These are phyloP conservation scores for Thraustochytrium sp. DNA, from an alignment of 352 stramenopile species.

Conservation along the genomic window DNA sequence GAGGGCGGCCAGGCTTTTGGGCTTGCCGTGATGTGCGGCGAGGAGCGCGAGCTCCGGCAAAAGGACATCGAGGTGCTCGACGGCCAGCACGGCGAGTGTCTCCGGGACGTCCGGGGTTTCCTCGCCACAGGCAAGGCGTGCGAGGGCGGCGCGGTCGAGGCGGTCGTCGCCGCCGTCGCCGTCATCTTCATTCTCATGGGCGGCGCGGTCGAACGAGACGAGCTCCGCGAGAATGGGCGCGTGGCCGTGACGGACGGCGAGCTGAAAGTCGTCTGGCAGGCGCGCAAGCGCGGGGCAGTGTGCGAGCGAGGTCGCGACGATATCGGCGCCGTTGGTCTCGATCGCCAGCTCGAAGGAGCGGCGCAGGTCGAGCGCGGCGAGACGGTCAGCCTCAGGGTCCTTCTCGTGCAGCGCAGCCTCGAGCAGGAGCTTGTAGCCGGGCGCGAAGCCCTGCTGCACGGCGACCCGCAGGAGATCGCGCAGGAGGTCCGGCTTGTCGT, in stretches of 20 bases:
- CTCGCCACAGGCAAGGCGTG: neutral
- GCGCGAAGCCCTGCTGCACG: neutral
- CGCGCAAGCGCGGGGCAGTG: neutral
- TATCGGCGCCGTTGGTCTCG: neutral
- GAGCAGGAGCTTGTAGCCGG: neutral
- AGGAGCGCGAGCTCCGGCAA: neutral
- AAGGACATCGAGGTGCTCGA: neutral
- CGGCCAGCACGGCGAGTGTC: neutral
- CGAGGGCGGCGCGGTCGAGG: neutral
- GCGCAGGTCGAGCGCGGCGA: neutral
- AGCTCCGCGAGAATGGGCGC: neutral
- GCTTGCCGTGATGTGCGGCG: neutral
- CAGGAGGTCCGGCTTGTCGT: neutral
- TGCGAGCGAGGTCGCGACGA: neutral
- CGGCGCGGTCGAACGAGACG: neutral
- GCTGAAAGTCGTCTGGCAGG: neutral
- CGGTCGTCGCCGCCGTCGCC: neutral
- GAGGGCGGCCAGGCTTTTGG: neutral
- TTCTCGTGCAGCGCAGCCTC: neutral
- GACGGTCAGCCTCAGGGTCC: too few species aligned
- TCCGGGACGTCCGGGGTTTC: neutral
- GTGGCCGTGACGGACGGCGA: neutral
- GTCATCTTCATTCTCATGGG: neutral
- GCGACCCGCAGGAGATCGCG: neutral
- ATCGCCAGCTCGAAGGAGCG: neutral